A percentile compares a stretch with the other conserved stretches of the same genome.
Conservation (phyloP, 2,329 filamentous ascomycete species). For the Trichoderma sp. region DNA sequence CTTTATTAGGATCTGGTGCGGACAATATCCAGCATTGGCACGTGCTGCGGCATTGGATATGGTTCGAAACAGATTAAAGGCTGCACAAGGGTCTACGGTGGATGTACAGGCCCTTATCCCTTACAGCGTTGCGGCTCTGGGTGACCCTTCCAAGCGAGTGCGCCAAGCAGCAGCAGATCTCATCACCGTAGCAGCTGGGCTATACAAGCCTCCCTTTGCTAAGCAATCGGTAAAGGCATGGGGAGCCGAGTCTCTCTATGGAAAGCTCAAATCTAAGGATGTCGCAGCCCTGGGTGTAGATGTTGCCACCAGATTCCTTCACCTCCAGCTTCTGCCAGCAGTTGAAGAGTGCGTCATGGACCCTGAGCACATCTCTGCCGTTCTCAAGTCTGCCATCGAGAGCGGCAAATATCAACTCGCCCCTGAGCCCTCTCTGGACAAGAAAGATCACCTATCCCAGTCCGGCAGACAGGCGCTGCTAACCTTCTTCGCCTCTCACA, state of each 20-base stretch:
- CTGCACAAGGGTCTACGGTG: slow-evolving; percentile 43
- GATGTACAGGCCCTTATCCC: slow-evolving; percentile 82
- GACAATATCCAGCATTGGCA: slow-evolving; percentile 65
- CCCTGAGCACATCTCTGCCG: slow-evolving; percentile 62
- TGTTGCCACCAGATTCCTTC: slow-evolving; percentile 59
- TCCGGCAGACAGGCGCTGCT: slow-evolving; percentile 63
- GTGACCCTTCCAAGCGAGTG: slow-evolving; percentile 72
- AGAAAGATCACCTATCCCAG: slow-evolving; percentile 55
- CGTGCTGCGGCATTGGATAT: slow-evolving; percentile 67
- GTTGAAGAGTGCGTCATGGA: slow-evolving; percentile 88
- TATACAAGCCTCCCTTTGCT: slow-evolving; percentile 40
- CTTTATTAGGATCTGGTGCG: slow-evolving; percentile 71
- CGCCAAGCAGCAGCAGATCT: slow-evolving; percentile 72
- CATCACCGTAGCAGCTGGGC: slow-evolving; percentile 52
- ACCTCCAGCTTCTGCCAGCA: slow-evolving; percentile 65
- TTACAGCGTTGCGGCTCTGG: slow-evolving; percentile 71
- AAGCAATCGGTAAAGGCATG: slow-evolving; percentile 49
- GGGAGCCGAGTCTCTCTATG: slow-evolving; percentile 66
- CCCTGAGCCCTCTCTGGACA: slow-evolving; percentile 43
- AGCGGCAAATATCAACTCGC: slow-evolving; percentile 39
- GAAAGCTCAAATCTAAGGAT: slow-evolving; percentile 41
- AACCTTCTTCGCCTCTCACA: slow-evolving; percentile 71
- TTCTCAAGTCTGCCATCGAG: slow-evolving; percentile 48
- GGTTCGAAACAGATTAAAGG: slow-evolving; percentile 56
- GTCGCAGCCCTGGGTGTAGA: slow-evolving; percentile 58